A percentile compares a stretch with the other conserved stretches of the same genome.
phyloP scores from a whole-genome alignment of 192 early-diverging fungal species.

The Podila minutissima region DNA sequence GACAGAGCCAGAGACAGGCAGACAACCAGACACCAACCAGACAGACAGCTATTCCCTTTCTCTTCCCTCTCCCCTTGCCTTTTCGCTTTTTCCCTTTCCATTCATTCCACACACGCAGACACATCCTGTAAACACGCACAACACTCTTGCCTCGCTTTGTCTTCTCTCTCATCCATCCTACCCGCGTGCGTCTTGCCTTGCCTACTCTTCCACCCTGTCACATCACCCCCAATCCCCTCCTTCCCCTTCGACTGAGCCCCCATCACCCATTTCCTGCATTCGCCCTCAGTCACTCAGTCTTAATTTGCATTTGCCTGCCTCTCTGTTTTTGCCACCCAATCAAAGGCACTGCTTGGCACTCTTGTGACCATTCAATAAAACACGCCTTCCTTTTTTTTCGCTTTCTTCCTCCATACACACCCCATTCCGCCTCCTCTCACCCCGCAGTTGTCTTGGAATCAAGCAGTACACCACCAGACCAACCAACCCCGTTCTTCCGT shows the following conservation, averaged over 20 bases:
- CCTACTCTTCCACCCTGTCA: too few relatives aligned
- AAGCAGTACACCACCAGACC: too few relatives aligned
- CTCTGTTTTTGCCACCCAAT: background rate
- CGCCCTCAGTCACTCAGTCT: background rate
- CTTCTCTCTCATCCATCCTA: background rate
- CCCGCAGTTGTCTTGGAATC: background rate
- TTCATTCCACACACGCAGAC: conserved; percentile 1
- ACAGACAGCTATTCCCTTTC: background rate
- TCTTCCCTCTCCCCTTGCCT: background rate
- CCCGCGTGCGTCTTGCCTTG: too few relatives aligned
- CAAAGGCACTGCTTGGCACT: background rate
- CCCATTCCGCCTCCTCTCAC: background rate
- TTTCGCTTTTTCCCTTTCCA: background rate
- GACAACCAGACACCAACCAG: background rate
- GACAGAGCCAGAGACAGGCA: background rate
- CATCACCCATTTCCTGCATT: too few relatives aligned
- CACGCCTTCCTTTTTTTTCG: background rate
- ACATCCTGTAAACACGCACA: background rate
- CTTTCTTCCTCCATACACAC: background rate
- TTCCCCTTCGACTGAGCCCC: too few relatives aligned
- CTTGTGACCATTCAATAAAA: background rate
- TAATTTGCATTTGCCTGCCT: background rate
- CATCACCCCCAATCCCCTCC: background rate
- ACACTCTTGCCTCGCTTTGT: background rate
- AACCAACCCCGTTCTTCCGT: too few relatives aligned